Base-by-base conservation (phyloP, 176 grass and related monocot species). In the Juncus inflexus region DNA sequence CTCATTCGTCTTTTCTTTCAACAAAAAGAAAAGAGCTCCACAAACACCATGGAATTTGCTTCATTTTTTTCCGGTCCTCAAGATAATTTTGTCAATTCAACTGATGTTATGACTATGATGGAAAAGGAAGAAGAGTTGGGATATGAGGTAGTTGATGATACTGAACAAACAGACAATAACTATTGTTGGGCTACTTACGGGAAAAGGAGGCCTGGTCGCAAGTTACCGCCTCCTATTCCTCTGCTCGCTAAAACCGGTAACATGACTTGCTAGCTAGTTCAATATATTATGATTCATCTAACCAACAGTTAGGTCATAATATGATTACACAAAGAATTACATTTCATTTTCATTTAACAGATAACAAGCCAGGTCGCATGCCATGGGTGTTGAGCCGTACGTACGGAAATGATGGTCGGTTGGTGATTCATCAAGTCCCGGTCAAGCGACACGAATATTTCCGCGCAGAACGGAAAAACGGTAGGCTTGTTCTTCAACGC, bases 141-240 rank as follows among this genome's bases (percentile, higher is more conserved):
- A 5, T 10, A 42, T 0, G 67, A 69, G 1, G 37, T 38, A 8
- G 19, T 1, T 28, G 55, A 53, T 0, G 65, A 55, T 11, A 42
- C 14, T 0, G 77, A 70, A 1, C 73, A 61, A 6, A 5, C 61
- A 3, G 76, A 74, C 0, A 59, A 63, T 16, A 60, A 64, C 2
- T 61, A 56, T 2, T 76, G 57, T 41, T 76, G 74, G 82, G 52
- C 81, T 57, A 57, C 77, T 50, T 71, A 79, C 55, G 79, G 81
- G 13, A 56, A 53, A 1, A 42, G 36, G 10, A n/a, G 49, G 0
- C n/a, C 5, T 4, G 11, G 60, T 12, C 70, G 63, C 11, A 69
- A 81, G 1, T 76, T 95, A 12, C 90, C 85, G 3, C 82, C 76
- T 9, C 81, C 82, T n/a, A 70, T 89, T 43, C 84, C 78, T 11